Evolutionary conservation across 2,329 filamentous ascomycete species (phyloP).

Genomic region (Calonectria montana): DNA sequence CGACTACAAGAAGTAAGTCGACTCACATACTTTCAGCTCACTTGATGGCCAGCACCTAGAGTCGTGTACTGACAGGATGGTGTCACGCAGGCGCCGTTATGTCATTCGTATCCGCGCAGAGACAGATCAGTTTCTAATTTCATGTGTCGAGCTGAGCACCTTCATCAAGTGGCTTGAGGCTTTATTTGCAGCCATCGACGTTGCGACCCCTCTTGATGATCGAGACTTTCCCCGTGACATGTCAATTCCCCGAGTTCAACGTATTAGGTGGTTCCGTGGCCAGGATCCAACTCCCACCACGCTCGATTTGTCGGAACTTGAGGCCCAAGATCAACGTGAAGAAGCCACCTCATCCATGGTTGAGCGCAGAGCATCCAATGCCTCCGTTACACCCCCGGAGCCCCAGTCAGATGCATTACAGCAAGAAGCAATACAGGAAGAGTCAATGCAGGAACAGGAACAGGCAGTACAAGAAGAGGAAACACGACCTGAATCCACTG

Average conservation of each 20-base stretch:
- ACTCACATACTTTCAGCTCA: neutral
- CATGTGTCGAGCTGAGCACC: slow-evolving; percentile 71
- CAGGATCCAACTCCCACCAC: slow-evolving; percentile 46
- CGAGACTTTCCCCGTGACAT: slow-evolving; percentile 72
- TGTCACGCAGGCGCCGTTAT: slow-evolving; percentile 62
- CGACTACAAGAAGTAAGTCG: slow-evolving; percentile 75
- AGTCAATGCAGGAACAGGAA: too few relatives aligned
- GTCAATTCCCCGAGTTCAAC: slow-evolving; percentile 68
- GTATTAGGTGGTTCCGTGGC: slow-evolving; percentile 62
- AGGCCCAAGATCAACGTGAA: slow-evolving; percentile 32
- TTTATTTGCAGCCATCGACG: slow-evolving; percentile 78
- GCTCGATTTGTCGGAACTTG: slow-evolving; percentile 40
- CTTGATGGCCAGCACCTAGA: neutral
- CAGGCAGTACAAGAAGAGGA: neutral
- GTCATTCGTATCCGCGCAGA: slow-evolving; percentile 79
- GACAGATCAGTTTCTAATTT: slow-evolving; percentile 78
- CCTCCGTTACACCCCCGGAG: slow-evolving; percentile 30
- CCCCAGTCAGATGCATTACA: slow-evolving; percentile 33
- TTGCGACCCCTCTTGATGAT: slow-evolving; percentile 77
- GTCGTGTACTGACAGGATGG: slow-evolving; percentile 8
- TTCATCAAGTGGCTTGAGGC: slow-evolving; percentile 77
- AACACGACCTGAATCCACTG: slow-evolving; percentile 20
- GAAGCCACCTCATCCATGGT: slow-evolving; percentile 34
- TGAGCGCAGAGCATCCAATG: slow-evolving; percentile 30
- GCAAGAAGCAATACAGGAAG: slow-evolving; percentile 33